These are phyloP conservation scores for Paracoccidioides lutzii DNA, from an alignment of 2,329 filamentous ascomycete species.

Conservation along the genomic window DNA sequence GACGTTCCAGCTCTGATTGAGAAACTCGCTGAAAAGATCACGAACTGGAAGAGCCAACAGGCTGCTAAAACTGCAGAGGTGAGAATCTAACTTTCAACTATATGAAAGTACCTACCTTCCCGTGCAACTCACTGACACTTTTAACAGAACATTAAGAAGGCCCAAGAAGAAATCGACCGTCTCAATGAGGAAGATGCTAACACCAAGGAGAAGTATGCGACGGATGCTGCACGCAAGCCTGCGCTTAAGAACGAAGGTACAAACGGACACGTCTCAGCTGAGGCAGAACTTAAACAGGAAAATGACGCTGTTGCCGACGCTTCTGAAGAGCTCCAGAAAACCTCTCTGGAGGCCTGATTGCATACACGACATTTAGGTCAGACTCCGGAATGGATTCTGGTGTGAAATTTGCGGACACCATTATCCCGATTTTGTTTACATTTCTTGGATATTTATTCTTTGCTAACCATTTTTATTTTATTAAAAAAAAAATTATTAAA, in stretches of 20 bases:
- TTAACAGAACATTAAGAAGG: conserved; percentile 82
- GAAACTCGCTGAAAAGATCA: conserved; percentile 85
- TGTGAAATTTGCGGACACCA: neutral
- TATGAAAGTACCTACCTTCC: neutral
- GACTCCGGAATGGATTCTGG: neutral
- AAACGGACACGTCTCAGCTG: conserved; percentile 41
- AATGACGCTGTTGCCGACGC: conserved; percentile 48
- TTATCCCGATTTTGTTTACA: neutral
- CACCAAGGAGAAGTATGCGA: conserved; percentile 32
- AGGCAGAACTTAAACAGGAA: conserved; percentile 43
- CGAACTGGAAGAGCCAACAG: conserved; percentile 84
- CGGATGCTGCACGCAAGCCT: conserved; percentile 43
- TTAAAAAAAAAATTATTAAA: neutral
- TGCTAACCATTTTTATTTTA: neutral
- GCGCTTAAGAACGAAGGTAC: conserved; percentile 38
- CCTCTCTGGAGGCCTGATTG: conserved; percentile 45
- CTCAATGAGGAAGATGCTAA: conserved; percentile 58
- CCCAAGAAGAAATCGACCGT: conserved; percentile 85
- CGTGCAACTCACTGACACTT: conserved; percentile 4
- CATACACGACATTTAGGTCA: neutral
- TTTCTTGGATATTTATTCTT: neutral
- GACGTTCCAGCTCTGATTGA: conserved; percentile 70
- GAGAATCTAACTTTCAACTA: conserved; percentile 27
- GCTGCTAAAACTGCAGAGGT: conserved; percentile 80
- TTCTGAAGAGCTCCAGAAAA: conserved; percentile 47